A percentile compares a stretch with the other conserved stretches of the same genome.
phyloP scores from a whole-genome alignment of 2,329 filamentous ascomycete genomes.

The Talaromyces sp. region DNA sequence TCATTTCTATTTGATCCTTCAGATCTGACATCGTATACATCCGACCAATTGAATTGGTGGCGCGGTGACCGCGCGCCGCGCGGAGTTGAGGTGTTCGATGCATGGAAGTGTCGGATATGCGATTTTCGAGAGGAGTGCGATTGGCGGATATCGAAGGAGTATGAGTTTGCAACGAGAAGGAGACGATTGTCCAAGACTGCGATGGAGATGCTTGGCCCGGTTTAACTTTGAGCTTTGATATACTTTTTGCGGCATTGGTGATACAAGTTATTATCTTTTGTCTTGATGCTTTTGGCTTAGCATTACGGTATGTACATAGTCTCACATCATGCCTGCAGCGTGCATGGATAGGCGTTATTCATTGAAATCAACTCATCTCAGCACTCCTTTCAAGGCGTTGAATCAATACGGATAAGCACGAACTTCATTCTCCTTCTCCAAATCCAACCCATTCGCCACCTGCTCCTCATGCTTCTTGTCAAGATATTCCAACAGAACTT shows the following conservation, averaged over 20 bases:
- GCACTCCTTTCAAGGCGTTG: neutral
- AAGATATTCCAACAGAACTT: constrained; percentile 71
- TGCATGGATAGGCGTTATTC: constrained; percentile 8
- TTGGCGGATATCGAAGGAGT: constrained; percentile 71
- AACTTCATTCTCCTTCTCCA: constrained; percentile 59
- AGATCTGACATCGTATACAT: constrained; percentile 64
- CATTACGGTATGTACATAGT: constrained; percentile 2
- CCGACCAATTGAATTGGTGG: constrained; percentile 81
- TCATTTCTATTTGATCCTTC: constrained; percentile 64
- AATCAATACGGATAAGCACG: constrained; percentile 60
- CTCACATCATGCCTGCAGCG: neutral
- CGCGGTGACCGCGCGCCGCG: constrained; percentile 66
- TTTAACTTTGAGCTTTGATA: neutral
- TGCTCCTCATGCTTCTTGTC: constrained; percentile 73
- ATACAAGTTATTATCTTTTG: neutral
- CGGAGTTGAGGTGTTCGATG: constrained; percentile 78
- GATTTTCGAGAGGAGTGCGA: constrained; percentile 76
- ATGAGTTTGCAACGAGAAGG: constrained; percentile 47
- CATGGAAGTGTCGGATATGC: constrained; percentile 81
- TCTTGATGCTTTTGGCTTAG: neutral
- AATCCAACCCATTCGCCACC: constrained; percentile 61
- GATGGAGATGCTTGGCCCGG: constrained; percentile 10
- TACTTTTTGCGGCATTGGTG: neutral
- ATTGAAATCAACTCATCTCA: constrained; percentile 3
- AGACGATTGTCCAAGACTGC: constrained; percentile 23